phyloP scores from a whole-genome alignment of 306 rosid genomes.

The Vigna mungo region DNA sequence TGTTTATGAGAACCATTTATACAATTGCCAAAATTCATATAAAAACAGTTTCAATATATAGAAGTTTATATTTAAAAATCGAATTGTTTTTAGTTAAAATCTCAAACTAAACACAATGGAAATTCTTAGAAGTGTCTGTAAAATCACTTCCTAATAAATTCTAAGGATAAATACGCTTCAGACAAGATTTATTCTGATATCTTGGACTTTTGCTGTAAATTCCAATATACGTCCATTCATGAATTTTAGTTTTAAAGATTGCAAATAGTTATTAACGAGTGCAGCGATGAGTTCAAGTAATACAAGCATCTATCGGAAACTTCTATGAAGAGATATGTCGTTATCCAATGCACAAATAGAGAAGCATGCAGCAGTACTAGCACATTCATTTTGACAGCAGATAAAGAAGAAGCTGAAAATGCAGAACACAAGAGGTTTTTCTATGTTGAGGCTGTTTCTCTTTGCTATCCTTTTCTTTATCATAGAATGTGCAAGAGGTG shows the following conservation, averaged over 20 bases:
- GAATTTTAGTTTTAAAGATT: conserved; percentile 15
- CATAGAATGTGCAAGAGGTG: conserved; percentile 38
- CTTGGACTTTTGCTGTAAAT: not conserved
- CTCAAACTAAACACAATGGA: too few species aligned
- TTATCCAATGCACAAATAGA: conserved; percentile 43
- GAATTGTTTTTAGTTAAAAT: too few species aligned
- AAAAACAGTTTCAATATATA: too few species aligned
- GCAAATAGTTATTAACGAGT: conserved; percentile 50
- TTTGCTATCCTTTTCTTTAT: conserved; percentile 26
- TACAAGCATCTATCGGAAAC: conserved; percentile 14
- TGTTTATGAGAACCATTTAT: too few species aligned
- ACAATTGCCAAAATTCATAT: too few species aligned
- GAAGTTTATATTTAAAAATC: too few species aligned
- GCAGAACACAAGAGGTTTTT: conserved; percentile 31
- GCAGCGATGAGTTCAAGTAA: conserved; percentile 32
- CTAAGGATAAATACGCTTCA: not conserved
- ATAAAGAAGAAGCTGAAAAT: conserved; percentile 27
- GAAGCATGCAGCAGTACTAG: conserved; percentile 7
- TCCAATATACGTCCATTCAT: not conserved
- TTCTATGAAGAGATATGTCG: conserved; percentile 47
- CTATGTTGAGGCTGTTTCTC: conserved; percentile 30
- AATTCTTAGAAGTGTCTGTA: not conserved
- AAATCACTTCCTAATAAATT: not conserved
- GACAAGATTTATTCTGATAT: not conserved
- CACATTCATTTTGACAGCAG: not conserved